Base-by-base conservation (phyloP, 192 early-diverging fungal species). In the Coemansia furcata region DNA sequence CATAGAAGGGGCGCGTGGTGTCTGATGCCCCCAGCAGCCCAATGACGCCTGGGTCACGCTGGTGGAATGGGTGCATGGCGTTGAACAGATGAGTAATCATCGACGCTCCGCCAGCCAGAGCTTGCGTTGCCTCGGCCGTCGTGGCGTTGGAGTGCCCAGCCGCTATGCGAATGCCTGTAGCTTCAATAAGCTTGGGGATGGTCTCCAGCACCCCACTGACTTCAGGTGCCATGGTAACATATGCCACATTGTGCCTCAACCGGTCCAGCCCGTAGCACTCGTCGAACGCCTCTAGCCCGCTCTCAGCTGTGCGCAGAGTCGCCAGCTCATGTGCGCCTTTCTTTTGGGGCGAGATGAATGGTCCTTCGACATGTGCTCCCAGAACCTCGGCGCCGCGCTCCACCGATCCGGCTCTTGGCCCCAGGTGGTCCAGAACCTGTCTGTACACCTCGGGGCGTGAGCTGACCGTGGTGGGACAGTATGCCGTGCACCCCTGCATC, bases 41-140 rank as follows among this genome's bases (percentile, higher is more conserved):
- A 59, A 93, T 86, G 52, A 92, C 76, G 46, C 92, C 93, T 5
- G 93, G 93, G 69, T 94, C 92, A 55, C 93, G 88, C 76, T 94
- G 93, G 76, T 94, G 93, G 73, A 94, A 94, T 65, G 89, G 65
- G 38, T 89, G 87, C 93, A 93, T 93, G 38, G 93, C 93, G 65
- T 94, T 94, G 78, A 93, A 94, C 52, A 94, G 74, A 68, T 94
- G 93, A 0, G 93, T 93, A 43, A 94, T 89, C 72, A 87, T 86
- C 1, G 80, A 86, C 3, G 90, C 90, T 9, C 91, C 91, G 8
- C 77, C 83, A 3, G 71, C 64, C 44, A 89, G 78, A 0, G 88
- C 91, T 29, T 70, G 68, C 59, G 87, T 87, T 9, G 90, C 89
- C 67, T 88, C 80, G 17, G 80, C 84, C 19, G 87, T 85, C 17